A percentile compares a stretch with the other conserved stretches of the same genome.
phyloP scores from a whole-genome alignment of 2,329 filamentous ascomycete species.

The Aureobasidium subglaciale region DNA sequence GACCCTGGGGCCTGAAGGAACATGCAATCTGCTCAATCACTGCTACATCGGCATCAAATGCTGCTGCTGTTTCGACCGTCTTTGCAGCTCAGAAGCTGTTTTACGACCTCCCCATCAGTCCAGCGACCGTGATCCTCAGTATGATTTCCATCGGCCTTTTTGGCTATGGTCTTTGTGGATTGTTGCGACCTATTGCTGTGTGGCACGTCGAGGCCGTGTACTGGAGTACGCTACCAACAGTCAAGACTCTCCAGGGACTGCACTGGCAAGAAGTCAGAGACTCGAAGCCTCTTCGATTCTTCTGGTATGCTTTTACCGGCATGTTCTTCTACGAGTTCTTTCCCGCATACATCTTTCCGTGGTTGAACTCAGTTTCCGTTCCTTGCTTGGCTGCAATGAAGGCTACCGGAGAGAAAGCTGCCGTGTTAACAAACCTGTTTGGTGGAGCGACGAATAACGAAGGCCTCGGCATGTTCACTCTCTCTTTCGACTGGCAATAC shows the following conservation, averaged over 20 bases:
- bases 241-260: constrained; percentile 48
- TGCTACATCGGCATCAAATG: constrained; percentile 32
- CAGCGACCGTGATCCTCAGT: constrained; percentile 42
- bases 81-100: constrained; percentile 41
- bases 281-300: constrained; percentile 45
- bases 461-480: constrained; percentile 42
- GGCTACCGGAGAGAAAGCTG: constrained; percentile 40
- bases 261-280: constrained; percentile 47
- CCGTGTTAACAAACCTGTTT: constrained; percentile 42
- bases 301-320: constrained; percentile 45
- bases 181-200: constrained; percentile 48
- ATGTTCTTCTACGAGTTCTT: constrained; percentile 49
- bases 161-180: constrained; percentile 48
- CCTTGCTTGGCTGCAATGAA: constrained; percentile 49
- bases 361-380: constrained; percentile 50
- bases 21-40: constrained; percentile 33
- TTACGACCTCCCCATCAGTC: constrained; percentile 42
- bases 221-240: constrained; percentile 47
- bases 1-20: constrained; percentile 49
- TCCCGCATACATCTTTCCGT: constrained; percentile 50
- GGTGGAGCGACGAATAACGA: constrained; percentile 48
- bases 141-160: constrained; percentile 50
- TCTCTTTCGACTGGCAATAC: constrained; percentile 51
- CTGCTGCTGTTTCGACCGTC: constrained; percentile 30
- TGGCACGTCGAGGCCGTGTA: constrained; percentile 53